These are phyloP conservation scores for Claviceps purpurea DNA, from an alignment of 2,329 filamentous ascomycete species.

Conservation along the genomic window DNA sequence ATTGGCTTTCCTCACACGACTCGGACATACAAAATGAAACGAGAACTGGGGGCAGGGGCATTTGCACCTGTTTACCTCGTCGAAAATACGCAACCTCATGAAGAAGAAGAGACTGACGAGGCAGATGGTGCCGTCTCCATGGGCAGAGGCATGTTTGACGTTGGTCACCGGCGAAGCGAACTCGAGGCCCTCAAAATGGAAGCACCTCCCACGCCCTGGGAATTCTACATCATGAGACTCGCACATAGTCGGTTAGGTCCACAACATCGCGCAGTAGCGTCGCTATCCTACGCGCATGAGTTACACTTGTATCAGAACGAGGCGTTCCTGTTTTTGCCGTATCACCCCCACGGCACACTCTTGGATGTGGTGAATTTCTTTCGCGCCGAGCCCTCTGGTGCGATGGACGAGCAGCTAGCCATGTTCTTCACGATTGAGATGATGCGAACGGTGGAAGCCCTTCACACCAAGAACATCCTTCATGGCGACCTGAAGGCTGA, in stretches of 20 bases:
- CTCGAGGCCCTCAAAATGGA: conserved; percentile 94
- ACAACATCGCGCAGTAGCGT: conserved; percentile 57
- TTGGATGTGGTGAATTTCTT: conserved; percentile 90
- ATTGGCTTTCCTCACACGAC: conserved; percentile 54
- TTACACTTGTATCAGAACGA: conserved; percentile 87
- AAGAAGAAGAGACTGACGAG: conserved; percentile 27
- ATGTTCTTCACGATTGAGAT: conserved; percentile 96
- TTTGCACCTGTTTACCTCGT: conserved; percentile 93
- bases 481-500: conserved; percentile 94
- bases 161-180: conserved; percentile 35
- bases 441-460: conserved; percentile 73
- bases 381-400: conserved; percentile 53
- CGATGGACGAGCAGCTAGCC: conserved; percentile 79
- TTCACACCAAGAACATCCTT: conserved; percentile 67
- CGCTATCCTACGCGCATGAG: conserved; percentile 72
- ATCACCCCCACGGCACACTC: conserved; percentile 76
- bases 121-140: conserved; percentile 32
- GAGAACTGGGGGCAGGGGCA: conserved; percentile 81
- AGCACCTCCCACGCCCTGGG: conserved; percentile 76
- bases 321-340: conserved; percentile 79
- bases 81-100: conserved; percentile 50
- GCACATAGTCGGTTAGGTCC: conserved; percentile 64
- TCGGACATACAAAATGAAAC: conserved; percentile 62
- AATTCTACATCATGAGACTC: conserved; percentile 89
- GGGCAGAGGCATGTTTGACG: conserved; percentile 49